Percentiles rank a stretch among this genome's conserved stretches.
These are phyloP conservation scores for Fusarium lyarnte DNA, from an alignment of 2,329 filamentous ascomycete species.

Conservation along the genomic window DNA sequence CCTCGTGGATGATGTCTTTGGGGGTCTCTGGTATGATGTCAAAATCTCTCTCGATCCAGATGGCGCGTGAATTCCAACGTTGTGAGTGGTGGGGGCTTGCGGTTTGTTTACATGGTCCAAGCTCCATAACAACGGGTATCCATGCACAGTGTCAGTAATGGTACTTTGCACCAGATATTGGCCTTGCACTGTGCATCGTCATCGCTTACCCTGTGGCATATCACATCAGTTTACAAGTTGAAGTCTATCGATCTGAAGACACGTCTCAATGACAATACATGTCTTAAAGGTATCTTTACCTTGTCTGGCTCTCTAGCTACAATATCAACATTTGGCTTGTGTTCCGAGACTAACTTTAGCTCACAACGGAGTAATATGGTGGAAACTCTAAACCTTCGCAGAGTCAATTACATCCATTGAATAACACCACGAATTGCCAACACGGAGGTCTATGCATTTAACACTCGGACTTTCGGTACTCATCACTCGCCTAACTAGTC, in stretches of 20 bases:
- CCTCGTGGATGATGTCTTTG: conserved; percentile 37
- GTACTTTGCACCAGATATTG: background rate
- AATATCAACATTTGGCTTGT: background rate
- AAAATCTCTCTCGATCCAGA: conserved; percentile 34
- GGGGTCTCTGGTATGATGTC: conserved; percentile 44
- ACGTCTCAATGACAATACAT: background rate
- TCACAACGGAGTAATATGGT: background rate
- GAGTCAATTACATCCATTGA: background rate
- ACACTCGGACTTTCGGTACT: no score
- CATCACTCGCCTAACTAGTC: background rate
- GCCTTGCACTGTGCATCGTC: background rate
- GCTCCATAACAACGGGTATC: conserved; percentile 37
- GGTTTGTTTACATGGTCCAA: conserved; percentile 46
- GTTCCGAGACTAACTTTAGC: background rate
- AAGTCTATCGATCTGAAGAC: background rate
- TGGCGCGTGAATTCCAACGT: conserved; percentile 35
- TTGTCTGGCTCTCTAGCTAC: background rate
- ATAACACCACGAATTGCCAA: no score
- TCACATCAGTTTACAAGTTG: background rate
- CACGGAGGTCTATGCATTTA: no score
- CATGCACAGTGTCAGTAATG: conserved; percentile 9
- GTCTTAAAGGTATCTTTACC: background rate
- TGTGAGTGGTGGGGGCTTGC: conserved; percentile 34
- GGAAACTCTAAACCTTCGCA: background rate
- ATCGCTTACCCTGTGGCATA: conserved; percentile 6